Base-by-base conservation (phyloP, 345 rosid species). In the Bruguiera sexangula region DNA sequence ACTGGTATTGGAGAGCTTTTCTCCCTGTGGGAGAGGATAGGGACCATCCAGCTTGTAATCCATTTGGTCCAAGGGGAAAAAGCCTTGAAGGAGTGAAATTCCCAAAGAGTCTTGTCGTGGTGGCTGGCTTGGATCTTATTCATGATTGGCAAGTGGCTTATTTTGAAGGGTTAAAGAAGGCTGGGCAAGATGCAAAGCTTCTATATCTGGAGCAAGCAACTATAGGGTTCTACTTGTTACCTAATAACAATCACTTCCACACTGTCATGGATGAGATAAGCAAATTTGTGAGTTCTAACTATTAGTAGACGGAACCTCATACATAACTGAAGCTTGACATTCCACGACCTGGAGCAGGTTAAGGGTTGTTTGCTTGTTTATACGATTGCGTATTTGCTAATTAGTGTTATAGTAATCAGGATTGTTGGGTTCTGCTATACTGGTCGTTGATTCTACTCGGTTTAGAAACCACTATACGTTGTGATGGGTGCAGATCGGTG, bases 1-100 rank as follows among this genome's bases (percentile, higher is more conserved):
- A 93, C 65, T 93, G 98, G 97, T 90, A 90, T 68, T 93, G 98
- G 98, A 84, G 82, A 82, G 97, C 98, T 3, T 93, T 82, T 76
- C 80, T 93, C 9, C 97, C 96, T 0, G 92, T 85, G 68, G 91
- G 87, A 9, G 96, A 84, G 62, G 87, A 91, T 64, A 83, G 97
- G 74, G 96, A 93, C 63, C 98, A 93, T 80, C 87, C 84, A 36
- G 98, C 98, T 1, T 89, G 96, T 76, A 93, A 91, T 72, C 97
- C 94, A 6, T 89, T 91, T 75, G 89, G 98, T 60, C 83, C 87
- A 10, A 85, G 76, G 5, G 96, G 78, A 15, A 84, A 63, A 57
- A 81, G 82, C 73, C 80, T 91, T 4, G 67, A 73, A 67, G 96
- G 91, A 52, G 55, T 84, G 62, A 86, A 76, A 22, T 93, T 93